Conservation (phyloP, 352 stramenopile species). For the Globisporangium solare region DNA sequence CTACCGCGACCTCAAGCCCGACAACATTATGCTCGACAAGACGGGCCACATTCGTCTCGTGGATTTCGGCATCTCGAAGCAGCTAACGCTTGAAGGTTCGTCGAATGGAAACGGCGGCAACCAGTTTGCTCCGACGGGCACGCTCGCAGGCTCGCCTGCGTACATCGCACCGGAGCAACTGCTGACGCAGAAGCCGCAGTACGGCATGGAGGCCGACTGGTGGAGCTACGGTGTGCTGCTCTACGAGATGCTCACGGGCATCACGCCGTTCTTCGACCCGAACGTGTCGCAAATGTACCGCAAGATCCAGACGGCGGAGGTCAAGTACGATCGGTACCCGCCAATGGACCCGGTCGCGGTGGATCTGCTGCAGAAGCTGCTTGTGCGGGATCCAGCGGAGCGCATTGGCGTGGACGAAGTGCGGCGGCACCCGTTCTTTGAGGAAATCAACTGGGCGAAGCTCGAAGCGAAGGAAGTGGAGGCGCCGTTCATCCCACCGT, state of each 20-base stretch:
- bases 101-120: constrained; percentile 13
- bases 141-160: constrained; percentile 71
- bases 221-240: constrained; percentile 89
- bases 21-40: constrained; percentile 89
- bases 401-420: constrained; percentile 61
- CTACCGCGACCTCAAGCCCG: constrained; percentile 85
- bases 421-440: constrained; percentile 68
- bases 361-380: constrained; percentile 69
- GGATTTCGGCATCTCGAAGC: constrained; percentile 89
- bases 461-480: constrained; percentile 80
- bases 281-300: constrained; percentile 88
- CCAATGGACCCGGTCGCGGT: constrained; percentile 61
- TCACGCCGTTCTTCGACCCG: constrained; percentile 83
- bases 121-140: constrained; percentile 62
- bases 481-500: constrained; percentile 73
- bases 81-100: constrained; percentile 33
- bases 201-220: constrained; percentile 88
- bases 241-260: constrained; percentile 88
- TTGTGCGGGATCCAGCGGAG: constrained; percentile 68
- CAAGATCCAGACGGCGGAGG: constrained; percentile 84
- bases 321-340: constrained; percentile 73
- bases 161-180: constrained; percentile 86
- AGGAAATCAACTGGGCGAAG: constrained; percentile 58
- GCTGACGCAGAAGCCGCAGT: constrained; percentile 79
- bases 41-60: constrained; percentile 85